Evolutionary conservation across 495 filamentous ascomycete species (phyloP), one percentile per base, ranked within the genome.

Genomic region (Lasiosphaeria ovina): DNA sequence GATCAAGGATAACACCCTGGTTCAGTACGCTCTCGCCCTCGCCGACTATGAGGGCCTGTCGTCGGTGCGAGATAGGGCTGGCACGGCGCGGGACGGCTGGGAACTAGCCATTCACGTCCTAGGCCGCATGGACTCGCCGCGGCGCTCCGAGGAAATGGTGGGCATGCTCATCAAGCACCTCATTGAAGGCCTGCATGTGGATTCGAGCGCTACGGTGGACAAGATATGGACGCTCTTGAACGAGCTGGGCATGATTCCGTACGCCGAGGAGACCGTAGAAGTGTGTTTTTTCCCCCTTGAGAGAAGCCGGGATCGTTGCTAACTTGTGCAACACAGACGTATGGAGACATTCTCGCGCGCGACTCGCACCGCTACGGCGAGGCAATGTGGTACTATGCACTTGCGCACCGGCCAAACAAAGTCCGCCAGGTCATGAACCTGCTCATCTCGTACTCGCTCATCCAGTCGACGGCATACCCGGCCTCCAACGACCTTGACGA

Each of bases 351-450:
- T 45, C 80, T 92, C 48, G 80, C 83, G 3, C 76, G 84, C 35
- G 81, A 81, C 6, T 84, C 88, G 4, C 80, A 89, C 61, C 82
- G 85, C 42, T 95, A 93, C 64, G 92, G 92, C 50, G 81, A 88
- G 45, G 88, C 91, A 6, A 82, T 97, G 35, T 82, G 92, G 68
- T 95, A 92, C 77, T 96, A 92, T 71, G 86, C 93, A 45, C 85
- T 92, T 10, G 89, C 91, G 0, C 89, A 90, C 63, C 82, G 82
- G 49, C 76, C 83, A 6, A 77, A 79, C 61, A 94, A 93, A 74
- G 83, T 96, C 61, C 87, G 88, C 66, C 84, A 89, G 52, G 87
- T 96, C 31, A 80, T 93, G 32, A 87, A 93, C 67, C 82, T 92
- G n/a, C 82, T 97, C 38, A 92, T 91, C 67, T 92, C 91, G 1